Evolutionary conservation across 2,329 filamentous ascomycete genomes (phyloP).

Genomic region (Bipolaris victoriae): DNA sequence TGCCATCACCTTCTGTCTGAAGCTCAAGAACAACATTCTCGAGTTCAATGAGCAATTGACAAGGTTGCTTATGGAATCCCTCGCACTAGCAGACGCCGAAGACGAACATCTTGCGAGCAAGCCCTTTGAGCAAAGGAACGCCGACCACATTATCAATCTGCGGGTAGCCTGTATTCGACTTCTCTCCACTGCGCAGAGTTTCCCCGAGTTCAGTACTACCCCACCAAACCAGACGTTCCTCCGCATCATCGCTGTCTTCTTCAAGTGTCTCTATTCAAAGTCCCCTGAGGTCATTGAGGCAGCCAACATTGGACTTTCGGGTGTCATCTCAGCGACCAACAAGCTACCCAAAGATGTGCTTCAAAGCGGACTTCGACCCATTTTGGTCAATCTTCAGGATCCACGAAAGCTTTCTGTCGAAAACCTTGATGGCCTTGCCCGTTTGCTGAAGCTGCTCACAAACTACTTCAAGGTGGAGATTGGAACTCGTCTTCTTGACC

Average conservation of each 20-base stretch:
- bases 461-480: slow-evolving; percentile 99
- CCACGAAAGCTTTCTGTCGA: slow-evolving; percentile 87
- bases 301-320: slow-evolving; percentile 86
- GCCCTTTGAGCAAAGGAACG: slow-evolving; percentile 91
- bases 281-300: slow-evolving; percentile 91
- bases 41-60: slow-evolving; percentile 92
- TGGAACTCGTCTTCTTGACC: slow-evolving; percentile 87
- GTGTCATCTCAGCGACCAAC: slow-evolving; percentile 84
- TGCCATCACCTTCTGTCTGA: slow-evolving; percentile 93
- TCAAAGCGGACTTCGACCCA: slow-evolving; percentile 90
- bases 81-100: slow-evolving; percentile 91
- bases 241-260: slow-evolving; percentile 89
- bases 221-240: slow-evolving; percentile 67
- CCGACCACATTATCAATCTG: slow-evolving; percentile 89
- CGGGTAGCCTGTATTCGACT: slow-evolving; percentile 93
- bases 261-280: slow-evolving; percentile 95
- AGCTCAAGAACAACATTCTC: slow-evolving; percentile 85
- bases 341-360: slow-evolving; percentile 95
- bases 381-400: slow-evolving; percentile 95
- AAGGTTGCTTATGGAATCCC: slow-evolving; percentile 86
- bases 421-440: slow-evolving; percentile 87
- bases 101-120: slow-evolving; percentile 88
- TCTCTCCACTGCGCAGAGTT: slow-evolving; percentile 89
- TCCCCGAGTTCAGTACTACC: slow-evolving; percentile 85
- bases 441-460: slow-evolving; percentile 86